phyloP scores from a whole-genome alignment of 768 basidiomycete species.

The Kwoniella botswanensis region DNA sequence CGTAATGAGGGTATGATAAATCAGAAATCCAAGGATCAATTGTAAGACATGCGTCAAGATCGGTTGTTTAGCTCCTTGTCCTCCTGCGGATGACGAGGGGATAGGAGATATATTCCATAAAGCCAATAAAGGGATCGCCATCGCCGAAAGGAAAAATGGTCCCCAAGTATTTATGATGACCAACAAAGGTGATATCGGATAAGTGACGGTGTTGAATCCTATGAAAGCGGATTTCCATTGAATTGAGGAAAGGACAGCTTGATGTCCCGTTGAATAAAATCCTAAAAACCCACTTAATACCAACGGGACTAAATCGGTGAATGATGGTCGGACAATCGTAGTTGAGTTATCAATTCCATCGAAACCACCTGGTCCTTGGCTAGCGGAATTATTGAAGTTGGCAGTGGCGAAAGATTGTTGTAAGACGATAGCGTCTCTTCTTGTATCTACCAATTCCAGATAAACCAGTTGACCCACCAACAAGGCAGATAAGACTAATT shows the following conservation, averaged over 20 bases:
- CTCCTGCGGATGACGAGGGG: constrained; percentile 18
- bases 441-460: constrained; percentile 80
- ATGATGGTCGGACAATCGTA: constrained; percentile 59
- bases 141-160: constrained; percentile 68
- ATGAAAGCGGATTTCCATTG: constrained; percentile 97
- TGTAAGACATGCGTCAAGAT: constrained; percentile 58
- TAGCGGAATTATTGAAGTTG: too few relatives aligned
- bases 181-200: constrained; percentile 75
- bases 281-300: constrained; percentile 75
- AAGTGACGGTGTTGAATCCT: constrained; percentile 70
- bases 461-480: constrained; percentile 73
- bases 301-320: constrained; percentile 74
- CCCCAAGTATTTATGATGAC: constrained; percentile 80
- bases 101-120: constrained; percentile 83
- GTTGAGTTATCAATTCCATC: constrained; percentile 61
- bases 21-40: constrained; percentile 66
- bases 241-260: constrained; percentile 81
- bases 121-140: constrained; percentile 73
- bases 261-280: constrained; percentile 91
- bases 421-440: constrained; percentile 67
- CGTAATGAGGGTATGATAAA: constrained; percentile 71
- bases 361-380: constrained; percentile 62
- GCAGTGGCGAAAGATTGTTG: constrained; percentile 45
- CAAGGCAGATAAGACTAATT: constrained; percentile 72
- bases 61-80: constrained; percentile 35